Base-by-base conservation (phyloP, 257 asterid genomes). In the Nicotiana knightiana region DNA sequence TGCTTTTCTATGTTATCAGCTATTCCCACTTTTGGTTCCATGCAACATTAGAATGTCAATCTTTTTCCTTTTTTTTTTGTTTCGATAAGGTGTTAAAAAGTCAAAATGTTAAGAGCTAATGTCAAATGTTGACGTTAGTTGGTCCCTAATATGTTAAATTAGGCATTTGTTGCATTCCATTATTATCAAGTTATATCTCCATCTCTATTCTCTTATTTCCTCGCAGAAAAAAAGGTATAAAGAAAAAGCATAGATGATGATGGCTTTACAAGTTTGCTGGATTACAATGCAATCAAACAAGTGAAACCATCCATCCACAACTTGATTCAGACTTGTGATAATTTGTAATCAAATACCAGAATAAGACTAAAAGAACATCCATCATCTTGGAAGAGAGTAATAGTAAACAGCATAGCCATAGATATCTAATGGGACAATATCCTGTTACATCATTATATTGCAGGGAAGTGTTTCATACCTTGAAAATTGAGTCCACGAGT, bases 401-500 rank as follows among this genome's bases (percentile, higher is more conserved):
- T 26, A 73, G 16, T 24, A 73, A 71, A 48, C 26, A 21, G 61
- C 26, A 73, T 24, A 21, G 79, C 61, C 61, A 71, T 46, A 71
- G n/a, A 26, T 73, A 73, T 71, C 8, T 13, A 73, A 59, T 6
- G 26, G 26, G 51, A 73, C 37, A 26, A 73, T 73, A 5, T 13
- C 43, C 2, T 0, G 61, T 48, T 15, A 26, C 79, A 4, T 73
- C 79, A 24, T 18, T 54, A 59, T 79, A 70, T 51, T 67, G 63
- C 32, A 65, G 67, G 64, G 28, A 75, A 81, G 84, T 59, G 58
- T 59, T 43, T 13, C 82, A n/a, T 79, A 96, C 99, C 99, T 93
- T 88, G 86, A 81, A 96, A 93, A 86, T 94, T 62, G 78, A 94
- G 98, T 84, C 99, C 99, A 83, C 98, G 95, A 71, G 99, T 94